These are phyloP conservation scores for Patellifolia procumbens DNA, from an alignment of 179 eudicot genomes.

Conservation along the genomic window DNA sequence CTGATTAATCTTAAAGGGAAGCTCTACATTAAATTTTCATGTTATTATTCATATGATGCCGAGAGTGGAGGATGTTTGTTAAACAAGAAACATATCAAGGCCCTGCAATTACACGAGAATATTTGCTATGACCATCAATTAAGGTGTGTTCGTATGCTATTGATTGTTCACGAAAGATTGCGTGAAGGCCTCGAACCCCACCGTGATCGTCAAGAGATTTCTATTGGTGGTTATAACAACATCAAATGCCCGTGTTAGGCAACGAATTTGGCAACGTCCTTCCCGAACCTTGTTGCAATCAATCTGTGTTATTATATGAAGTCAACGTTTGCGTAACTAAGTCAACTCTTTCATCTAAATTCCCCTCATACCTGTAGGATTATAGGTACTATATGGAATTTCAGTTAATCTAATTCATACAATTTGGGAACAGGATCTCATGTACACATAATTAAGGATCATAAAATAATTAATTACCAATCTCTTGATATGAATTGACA, in stretches of 20 bases:
- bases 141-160: too few relatives aligned
- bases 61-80: neutral
- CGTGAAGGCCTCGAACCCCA: neutral
- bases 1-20: conserved; percentile 8
- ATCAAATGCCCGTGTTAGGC: neutral
- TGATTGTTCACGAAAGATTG: neutral
- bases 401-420: too few relatives aligned
- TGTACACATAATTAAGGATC: too few relatives aligned
- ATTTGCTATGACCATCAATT: neutral
- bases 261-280: neutral
- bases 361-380: too few relatives aligned
- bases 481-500: too few relatives aligned
- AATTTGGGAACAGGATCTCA: too few relatives aligned
- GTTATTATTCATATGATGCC: neutral
- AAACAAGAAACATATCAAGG: neutral
- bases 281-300: neutral
- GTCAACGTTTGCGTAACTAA: neutral
- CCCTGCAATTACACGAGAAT: neutral
- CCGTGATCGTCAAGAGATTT: neutral
- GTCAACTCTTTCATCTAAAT: neutral
- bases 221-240: neutral
- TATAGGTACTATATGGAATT: too few relatives aligned
- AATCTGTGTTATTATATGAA: fast-evolving
- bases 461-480: too few relatives aligned
- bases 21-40: neutral